These are phyloP conservation scores for Poterioochromonas sp. DNA, from an alignment of 352 stramenopile genomes.

Conservation along the genomic window DNA sequence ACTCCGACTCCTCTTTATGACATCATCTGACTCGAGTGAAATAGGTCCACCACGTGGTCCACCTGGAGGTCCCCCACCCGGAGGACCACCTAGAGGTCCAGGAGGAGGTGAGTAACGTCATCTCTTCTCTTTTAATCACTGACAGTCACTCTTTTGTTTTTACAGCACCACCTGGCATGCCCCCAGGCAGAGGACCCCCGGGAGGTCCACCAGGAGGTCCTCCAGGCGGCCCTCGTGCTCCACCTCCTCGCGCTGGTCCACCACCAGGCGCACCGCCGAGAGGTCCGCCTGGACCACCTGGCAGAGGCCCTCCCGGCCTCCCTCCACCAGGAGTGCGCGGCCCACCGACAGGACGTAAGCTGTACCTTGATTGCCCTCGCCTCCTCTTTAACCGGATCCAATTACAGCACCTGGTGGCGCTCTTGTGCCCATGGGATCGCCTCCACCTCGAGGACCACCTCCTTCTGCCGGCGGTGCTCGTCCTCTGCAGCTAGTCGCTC, in stretches of 20 bases:
- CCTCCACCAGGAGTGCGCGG: conserved; percentile 35
- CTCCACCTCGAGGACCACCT: conserved; percentile 36
- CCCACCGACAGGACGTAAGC: conserved; percentile 10
- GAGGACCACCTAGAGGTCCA: conserved; percentile 1
- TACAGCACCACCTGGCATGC: background rate
- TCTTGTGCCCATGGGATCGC: conserved; percentile 43
- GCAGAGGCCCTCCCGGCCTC: conserved; percentile 47
- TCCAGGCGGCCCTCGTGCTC: conserved; percentile 43
- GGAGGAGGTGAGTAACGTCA: background rate
- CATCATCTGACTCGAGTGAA: background rate
- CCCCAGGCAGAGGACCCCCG: conserved; percentile 33
- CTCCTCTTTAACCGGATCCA: conserved; percentile 17
- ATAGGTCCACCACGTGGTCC: conserved; percentile 7
- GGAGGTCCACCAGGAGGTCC: conserved; percentile 33
- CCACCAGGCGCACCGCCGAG: conserved; percentile 39
- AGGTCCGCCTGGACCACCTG: conserved; percentile 46
- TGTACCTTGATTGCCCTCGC: conserved; percentile 36
- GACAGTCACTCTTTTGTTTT: background rate
- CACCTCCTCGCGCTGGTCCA: conserved; percentile 45
- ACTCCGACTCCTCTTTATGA: background rate
- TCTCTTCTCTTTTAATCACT: background rate
- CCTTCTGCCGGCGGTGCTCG: conserved; percentile 42
- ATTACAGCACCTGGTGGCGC: conserved; percentile 35
- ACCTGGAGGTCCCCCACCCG: conserved; percentile 28
- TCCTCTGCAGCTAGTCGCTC: conserved; percentile 40